These are phyloP conservation scores for Paratinospora sagittata DNA, from an alignment of 164 flowering plant species.

Conservation along the genomic window DNA sequence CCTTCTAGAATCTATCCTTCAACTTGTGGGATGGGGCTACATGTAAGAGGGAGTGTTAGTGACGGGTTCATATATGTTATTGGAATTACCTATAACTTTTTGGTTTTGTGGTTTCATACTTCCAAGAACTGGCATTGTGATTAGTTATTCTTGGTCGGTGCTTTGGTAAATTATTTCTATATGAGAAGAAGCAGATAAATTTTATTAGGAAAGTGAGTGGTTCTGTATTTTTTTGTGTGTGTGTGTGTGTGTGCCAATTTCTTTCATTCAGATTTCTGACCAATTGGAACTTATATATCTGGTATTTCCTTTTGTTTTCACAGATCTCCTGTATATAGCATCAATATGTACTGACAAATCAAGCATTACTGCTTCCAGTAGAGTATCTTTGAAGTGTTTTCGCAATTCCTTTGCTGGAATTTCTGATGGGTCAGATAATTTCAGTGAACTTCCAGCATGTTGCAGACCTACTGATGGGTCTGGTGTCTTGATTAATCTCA, in stretches of 20 bases:
- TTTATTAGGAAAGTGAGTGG: neutral
- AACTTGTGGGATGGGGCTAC: too few relatives aligned
- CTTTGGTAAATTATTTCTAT: neutral
- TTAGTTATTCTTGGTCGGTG: neutral
- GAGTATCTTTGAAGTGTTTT: conserved; percentile 62
- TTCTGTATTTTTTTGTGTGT: neutral
- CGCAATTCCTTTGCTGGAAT: conserved; percentile 47
- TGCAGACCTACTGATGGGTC: conserved; percentile 55
- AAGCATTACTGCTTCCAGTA: conserved; percentile 23
- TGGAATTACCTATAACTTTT: neutral
- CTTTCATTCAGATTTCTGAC: conserved; percentile 5
- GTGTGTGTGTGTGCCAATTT: neutral
- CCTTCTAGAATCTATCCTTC: too few relatives aligned
- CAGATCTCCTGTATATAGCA: conserved; percentile 67
- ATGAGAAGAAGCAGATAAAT: neutral
- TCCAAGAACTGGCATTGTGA: neutral
- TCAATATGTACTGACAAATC: conserved; percentile 33
- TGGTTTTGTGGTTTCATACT: neutral
- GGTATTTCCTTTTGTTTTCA: conserved; percentile 13
- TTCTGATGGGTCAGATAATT: conserved; percentile 34
- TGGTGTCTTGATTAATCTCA: conserved; percentile 66
- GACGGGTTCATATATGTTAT: too few relatives aligned
- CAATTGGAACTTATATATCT: conserved; percentile 3
- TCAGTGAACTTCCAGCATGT: conserved; percentile 56
- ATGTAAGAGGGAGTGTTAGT: too few relatives aligned